Evolutionary conservation across 306 rosid species (phyloP), one percentile per base, ranked within the genome.

Genomic region (Vachellia pachyceras): DNA sequence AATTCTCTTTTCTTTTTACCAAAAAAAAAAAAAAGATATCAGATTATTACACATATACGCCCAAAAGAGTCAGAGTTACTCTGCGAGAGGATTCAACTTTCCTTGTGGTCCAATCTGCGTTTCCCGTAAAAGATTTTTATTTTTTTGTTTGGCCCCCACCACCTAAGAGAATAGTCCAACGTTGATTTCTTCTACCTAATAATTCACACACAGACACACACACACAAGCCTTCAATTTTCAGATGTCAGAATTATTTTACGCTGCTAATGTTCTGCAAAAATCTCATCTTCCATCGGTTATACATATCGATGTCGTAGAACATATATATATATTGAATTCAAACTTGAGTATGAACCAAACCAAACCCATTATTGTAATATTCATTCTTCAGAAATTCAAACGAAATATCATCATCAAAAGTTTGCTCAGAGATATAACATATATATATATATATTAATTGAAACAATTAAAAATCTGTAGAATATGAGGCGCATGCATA

Each of bases 51-150:
- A 14, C 54, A 47, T 18, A 47, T 6, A 13, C 7, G 14, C 11
- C 13, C 54, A 47, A 13, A 47, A 47, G 33, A 55, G 63, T n/a
- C 22, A 57, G 64, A 55, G 63, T 55, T 55, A 0, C 20, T 55
- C 5, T 8, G 1, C 3, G 7, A 55, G 33, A 20, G 63, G 29
- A 7, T 55, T n/a, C 63, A 55, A 29, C 79, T 72, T 75, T 73
- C 33, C 36, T 36, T 12, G 84, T 78, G 86, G 84, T 81, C 81
- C 86, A 71, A 66, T 20, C 18, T 23, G 29, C 71, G 52, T 65
- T 80, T 77, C 52, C 77, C 37, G 40, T 45, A 73, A 29, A 61
- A 20, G 47, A 29, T 69, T 82, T 70, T 70, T 20, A 49, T 74
- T 75, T 74, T 74, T 40, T 55, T 67, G 35, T 66, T 66, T 76